A percentile compares a stretch with the other conserved stretches of the same genome.
Evolutionary conservation across 495 filamentous ascomycete genomes (phyloP).

Genomic region (Evernia prunastri): DNA sequence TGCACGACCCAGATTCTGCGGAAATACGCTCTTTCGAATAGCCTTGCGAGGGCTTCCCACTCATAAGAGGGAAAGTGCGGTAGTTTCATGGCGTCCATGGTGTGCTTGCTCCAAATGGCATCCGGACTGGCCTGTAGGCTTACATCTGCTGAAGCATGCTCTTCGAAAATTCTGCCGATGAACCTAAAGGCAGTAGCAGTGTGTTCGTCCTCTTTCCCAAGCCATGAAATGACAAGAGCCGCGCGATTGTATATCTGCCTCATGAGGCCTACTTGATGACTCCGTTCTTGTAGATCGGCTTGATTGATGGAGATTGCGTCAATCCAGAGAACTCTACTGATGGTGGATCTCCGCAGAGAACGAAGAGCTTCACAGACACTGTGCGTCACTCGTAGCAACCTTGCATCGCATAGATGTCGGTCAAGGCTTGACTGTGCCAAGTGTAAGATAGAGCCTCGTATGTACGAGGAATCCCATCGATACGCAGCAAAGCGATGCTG

Average conservation of each 20-base stretch:
- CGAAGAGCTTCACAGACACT: slow-evolving; percentile 13
- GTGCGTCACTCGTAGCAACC: slow-evolving; percentile 8
- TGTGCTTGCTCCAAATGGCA: slow-evolving; percentile 2
- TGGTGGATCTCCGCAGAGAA: slow-evolving; percentile 11
- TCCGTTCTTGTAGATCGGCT: slow-evolving; percentile 23
- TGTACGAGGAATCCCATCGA: background rate
- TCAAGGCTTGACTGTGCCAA: slow-evolving; percentile 1
- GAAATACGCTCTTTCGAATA: slow-evolving; percentile 6
- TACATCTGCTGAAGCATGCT: slow-evolving; percentile 4
- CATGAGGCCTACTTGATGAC: slow-evolving; percentile 30
- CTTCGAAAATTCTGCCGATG: background rate
- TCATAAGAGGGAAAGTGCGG: slow-evolving; percentile 12
- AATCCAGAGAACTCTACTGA: slow-evolving; percentile 26
- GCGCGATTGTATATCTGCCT: slow-evolving; percentile 30
- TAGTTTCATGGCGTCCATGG: slow-evolving; percentile 11
- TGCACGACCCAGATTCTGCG: slow-evolving; percentile 11
- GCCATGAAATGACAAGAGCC: slow-evolving; percentile 27
- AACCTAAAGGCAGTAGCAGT: slow-evolving; percentile 5
- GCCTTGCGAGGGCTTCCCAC: slow-evolving; percentile 11
- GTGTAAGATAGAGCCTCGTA: slow-evolving; percentile 13
- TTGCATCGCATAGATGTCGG: slow-evolving; percentile 5
- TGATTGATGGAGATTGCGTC: slow-evolving; percentile 35
- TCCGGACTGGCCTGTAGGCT: slow-evolving; percentile 9
- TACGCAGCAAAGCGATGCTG: background rate
- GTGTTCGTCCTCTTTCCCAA: slow-evolving; percentile 23